These are phyloP conservation scores for Abelmoschus esculentus DNA, from an alignment of 345 rosid genomes.

Conservation along the genomic window DNA sequence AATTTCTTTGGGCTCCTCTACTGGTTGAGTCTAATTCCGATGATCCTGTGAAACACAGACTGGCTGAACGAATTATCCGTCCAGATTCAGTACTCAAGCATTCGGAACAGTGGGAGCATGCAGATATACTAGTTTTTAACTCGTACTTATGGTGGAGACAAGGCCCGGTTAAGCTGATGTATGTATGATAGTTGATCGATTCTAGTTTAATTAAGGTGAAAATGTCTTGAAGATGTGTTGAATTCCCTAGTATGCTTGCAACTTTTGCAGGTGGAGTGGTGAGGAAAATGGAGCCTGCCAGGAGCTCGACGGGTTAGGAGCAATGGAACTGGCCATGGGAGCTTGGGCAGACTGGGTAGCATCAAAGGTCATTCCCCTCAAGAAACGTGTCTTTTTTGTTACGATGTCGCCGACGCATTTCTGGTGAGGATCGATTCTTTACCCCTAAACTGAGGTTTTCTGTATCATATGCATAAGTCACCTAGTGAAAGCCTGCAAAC, in stretches of 20 bases:
- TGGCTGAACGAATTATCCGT: constrained; percentile 64
- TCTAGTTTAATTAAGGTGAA: constrained; percentile 1
- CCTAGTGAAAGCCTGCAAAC: background rate
- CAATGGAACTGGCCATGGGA: constrained; percentile 89
- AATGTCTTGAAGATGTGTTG: background rate
- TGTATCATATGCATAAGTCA: background rate
- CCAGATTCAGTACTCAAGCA: constrained; percentile 92
- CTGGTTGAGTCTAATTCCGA: constrained; percentile 94
- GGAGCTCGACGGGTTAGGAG: constrained; percentile 60
- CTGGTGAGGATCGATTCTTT: constrained; percentile 38
- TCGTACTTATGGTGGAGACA: constrained; percentile 99
- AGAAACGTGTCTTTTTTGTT: constrained; percentile 62
- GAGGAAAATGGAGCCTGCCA: constrained; percentile 63
- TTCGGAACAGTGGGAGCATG: constrained; percentile 85
- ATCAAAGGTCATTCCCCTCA: constrained; percentile 39
- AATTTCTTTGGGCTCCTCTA: constrained; percentile 94
- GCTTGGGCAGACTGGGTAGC: constrained; percentile 91
- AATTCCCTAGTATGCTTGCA: background rate
- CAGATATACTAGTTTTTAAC: constrained; percentile 84
- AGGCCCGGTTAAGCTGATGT: constrained; percentile 82
- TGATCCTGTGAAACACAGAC: constrained; percentile 89
- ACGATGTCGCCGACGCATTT: constrained; percentile 97
- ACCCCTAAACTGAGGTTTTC: background rate
- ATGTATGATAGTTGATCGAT: constrained; percentile 16
- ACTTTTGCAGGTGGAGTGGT: constrained; percentile 68